Percentiles rank a stretch among this genome's conserved stretches.
phyloP scores from a whole-genome alignment of 2,329 filamentous ascomycete species.

The Alternaria conjuncta region DNA sequence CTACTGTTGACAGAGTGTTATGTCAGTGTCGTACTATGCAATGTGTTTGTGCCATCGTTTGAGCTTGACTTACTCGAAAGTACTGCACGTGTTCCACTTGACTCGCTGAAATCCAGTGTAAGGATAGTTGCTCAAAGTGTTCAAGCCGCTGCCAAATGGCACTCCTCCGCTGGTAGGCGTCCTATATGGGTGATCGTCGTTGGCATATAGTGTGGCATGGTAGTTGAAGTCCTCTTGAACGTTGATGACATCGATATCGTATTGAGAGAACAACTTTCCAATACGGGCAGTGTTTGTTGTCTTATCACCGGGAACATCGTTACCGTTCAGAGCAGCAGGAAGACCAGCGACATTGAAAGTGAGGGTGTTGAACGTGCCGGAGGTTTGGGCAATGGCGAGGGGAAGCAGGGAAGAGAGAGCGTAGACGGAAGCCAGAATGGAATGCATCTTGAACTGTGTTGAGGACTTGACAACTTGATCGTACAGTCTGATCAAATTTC shows the following conservation, averaged over 20 bases:
- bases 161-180: constrained; percentile 71
- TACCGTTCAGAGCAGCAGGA: constrained; percentile 63
- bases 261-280: constrained; percentile 62
- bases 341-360: constrained; percentile 68
- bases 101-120: constrained; percentile 64
- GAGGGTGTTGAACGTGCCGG: constrained; percentile 59
- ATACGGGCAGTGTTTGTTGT: constrained; percentile 63
- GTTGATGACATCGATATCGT: constrained; percentile 68
- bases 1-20: constrained; percentile 44
- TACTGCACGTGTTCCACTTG: constrained; percentile 66
- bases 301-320: constrained; percentile 69
- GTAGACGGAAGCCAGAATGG: constrained; percentile 5
- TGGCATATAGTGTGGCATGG: constrained; percentile 65
- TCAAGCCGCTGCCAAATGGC: constrained; percentile 68
- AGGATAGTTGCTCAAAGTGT: constrained; percentile 65
- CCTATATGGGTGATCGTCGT: constrained; percentile 65
- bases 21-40: background rate
- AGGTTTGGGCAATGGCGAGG: constrained; percentile 26
- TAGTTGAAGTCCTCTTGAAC: constrained; percentile 75
- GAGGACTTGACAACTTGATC: background rate
- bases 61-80: constrained; percentile 37
- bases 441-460: constrained; percentile 17
- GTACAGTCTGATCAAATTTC: background rate
- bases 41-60: background rate
- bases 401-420: constrained; percentile 14